A percentile compares a stretch with the other conserved stretches of the same genome.
phyloP scores from a whole-genome alignment of 352 stramenopile genomes.

The Phytophthora sojae region DNA sequence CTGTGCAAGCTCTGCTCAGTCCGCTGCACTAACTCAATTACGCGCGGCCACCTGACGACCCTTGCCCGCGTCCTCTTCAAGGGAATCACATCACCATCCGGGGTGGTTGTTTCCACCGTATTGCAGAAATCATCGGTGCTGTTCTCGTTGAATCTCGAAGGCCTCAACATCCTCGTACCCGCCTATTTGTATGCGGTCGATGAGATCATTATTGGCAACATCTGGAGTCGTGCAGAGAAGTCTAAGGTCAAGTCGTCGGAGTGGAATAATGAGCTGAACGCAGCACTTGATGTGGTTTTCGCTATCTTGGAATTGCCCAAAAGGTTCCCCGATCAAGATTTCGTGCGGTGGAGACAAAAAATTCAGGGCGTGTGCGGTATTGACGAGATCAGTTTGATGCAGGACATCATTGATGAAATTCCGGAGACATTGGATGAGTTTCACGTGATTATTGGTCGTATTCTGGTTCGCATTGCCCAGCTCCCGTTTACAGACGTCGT shows the following conservation, averaged over 20 bases:
- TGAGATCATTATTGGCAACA: conserved; percentile 85
- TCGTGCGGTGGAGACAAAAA: conserved; percentile 84
- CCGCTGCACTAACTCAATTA: conserved; percentile 67
- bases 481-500: conserved; percentile 80
- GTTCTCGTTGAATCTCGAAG: conserved; percentile 83
- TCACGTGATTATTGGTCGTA: conserved; percentile 73
- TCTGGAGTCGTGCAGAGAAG: conserved; percentile 73
- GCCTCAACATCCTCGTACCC: conserved; percentile 81
- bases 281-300: conserved; percentile 79
- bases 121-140: conserved; percentile 76
- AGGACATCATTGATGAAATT: conserved; percentile 71
- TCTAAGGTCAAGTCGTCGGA: conserved; percentile 77
- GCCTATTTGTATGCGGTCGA: conserved; percentile 86
- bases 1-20: conserved; percentile 83
- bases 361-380: conserved; percentile 55
- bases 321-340: conserved; percentile 76
- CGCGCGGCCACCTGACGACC: conserved; percentile 68
- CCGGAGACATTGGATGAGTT: conserved; percentile 75
- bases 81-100: conserved; percentile 75
- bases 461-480: conserved; percentile 78
- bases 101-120: conserved; percentile 83
- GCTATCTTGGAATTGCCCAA: conserved; percentile 78
- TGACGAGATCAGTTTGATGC: conserved; percentile 42
- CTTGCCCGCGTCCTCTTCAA: conserved; percentile 77
- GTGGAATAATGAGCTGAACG: conserved; percentile 85